These are phyloP conservation scores for Dacryopinax spathularia DNA, from an alignment of 768 basidiomycete genomes.

Conservation along the genomic window DNA sequence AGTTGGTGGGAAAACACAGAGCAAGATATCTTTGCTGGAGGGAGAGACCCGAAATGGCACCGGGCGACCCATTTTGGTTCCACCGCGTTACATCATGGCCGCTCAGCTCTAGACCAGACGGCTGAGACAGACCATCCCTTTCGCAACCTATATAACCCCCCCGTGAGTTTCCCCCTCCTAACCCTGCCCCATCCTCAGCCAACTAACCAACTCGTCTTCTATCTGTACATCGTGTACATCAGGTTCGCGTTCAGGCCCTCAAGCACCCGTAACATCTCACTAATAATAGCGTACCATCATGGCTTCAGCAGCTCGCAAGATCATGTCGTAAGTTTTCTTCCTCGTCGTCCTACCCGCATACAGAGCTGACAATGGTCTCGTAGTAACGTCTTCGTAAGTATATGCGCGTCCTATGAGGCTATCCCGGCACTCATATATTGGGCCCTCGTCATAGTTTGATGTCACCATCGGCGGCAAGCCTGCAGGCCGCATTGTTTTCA, in stretches of 20 bases:
- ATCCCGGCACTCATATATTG: background rate
- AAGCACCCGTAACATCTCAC: background rate
- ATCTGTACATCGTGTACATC: slow-evolving; percentile 1
- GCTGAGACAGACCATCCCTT: background rate
- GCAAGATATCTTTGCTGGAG: background rate
- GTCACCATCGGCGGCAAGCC: slow-evolving; percentile 41
- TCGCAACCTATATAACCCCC: slow-evolving; percentile 1
- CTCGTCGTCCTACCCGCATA: background rate
- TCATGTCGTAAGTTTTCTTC: background rate
- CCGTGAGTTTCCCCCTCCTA: background rate
- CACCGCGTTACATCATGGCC: slow-evolving; percentile 2
- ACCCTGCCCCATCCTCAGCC: background rate
- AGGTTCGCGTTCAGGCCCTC: background rate
- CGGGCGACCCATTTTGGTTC: background rate
- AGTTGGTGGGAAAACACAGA: background rate
- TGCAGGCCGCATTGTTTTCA: slow-evolving; percentile 65
- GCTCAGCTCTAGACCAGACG: slow-evolving; percentile 1
- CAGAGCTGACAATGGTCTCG: background rate
- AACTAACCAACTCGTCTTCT: background rate
- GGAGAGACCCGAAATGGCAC: background rate
- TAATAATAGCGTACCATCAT: background rate
- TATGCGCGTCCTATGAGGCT: background rate
- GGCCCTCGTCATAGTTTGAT: slow-evolving; percentile 19
- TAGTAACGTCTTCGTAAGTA: background rate
- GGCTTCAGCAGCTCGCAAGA: background rate